Evolutionary conservation across 2,329 filamentous ascomycete genomes (phyloP), one percentile per base, ranked within the genome.

Genomic region (Aspergillus sp.): DNA sequence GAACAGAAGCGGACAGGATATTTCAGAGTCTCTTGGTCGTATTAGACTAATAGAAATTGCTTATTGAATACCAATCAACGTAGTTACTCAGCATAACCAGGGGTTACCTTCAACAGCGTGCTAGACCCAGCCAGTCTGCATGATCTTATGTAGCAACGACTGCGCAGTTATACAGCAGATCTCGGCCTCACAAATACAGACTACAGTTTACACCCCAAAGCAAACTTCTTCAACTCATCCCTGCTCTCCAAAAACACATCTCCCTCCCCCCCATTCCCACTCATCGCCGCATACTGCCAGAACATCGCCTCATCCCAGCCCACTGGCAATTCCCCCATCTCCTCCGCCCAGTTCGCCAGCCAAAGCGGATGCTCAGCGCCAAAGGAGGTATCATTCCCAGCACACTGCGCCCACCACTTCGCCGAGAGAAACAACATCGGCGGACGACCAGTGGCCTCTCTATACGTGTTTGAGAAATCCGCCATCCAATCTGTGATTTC

Each of bases 401-500:
- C 57, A 24, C 57, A 59, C 49, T 59, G 18, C 17, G 5, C 44
- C 57, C 57, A 59, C 57, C 57, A 59, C 3, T 20, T n/a, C 44
- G 57, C 53, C 1, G 53, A 56, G 2, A 59, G 57, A 22, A 59
- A 59, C 18, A 59, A 13, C 5, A 56, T 34, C 20, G 57, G 57
- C 17, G 12, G 2, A 3, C 57, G 47, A 1, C 57, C 53, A 4
- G 57, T 59, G 20, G 17, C 17, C 12, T n/a, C 18, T 32, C 39
- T 26, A 15, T 59, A 59, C 22, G 30, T 48, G 13, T 50, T 9
- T 6, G 53, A 56, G 30, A 59, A 59, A 18, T 59, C 57, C 24
- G 38, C 18, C 53, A 59, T 56, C 57, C 57, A 59, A n/a, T 42
- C 57, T 3, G 53, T 53, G 38, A 59, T 59, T 26, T 59, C 53